phyloP scores from a whole-genome alignment of 345 rosid species.

The Populus nigra region DNA sequence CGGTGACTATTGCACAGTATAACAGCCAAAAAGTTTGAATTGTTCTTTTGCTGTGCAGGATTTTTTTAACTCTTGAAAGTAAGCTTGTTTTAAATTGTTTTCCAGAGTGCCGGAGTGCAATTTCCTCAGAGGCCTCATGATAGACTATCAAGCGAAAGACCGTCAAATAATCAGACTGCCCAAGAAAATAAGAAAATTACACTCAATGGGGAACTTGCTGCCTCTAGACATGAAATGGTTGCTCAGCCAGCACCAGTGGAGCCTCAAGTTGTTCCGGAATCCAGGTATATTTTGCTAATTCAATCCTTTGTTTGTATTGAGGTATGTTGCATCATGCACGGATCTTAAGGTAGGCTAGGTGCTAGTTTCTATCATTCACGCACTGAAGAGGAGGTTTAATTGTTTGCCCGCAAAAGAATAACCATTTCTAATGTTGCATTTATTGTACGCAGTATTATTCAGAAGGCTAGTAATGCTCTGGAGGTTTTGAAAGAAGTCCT shows the following conservation, averaged over 20 bases:
- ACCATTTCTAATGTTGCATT: slow-evolving; percentile 6
- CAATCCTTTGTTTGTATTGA: no score
- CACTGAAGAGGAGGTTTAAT: neutral
- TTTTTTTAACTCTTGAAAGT: neutral
- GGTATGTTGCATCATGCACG: neutral
- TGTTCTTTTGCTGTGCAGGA: neutral
- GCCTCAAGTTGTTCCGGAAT: slow-evolving; percentile 56
- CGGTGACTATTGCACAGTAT: neutral
- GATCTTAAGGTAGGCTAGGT: neutral
- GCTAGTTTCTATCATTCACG: neutral
- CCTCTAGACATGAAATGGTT: slow-evolving; percentile 45
- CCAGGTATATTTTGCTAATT: slow-evolving; percentile 50
- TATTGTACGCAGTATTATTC: slow-evolving; percentile 61
- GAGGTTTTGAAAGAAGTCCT: slow-evolving; percentile 89
- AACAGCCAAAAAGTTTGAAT: neutral
- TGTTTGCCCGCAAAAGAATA: neutral
- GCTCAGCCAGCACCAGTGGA: slow-evolving; percentile 42
- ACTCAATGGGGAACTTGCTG: slow-evolving; percentile 57
- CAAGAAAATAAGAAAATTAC: slow-evolving; percentile 41
- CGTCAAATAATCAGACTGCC: slow-evolving; percentile 30
- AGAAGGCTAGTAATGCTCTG: slow-evolving; percentile 77
- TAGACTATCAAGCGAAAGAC: slow-evolving; percentile 1
- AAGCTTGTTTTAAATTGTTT: slow-evolving; percentile 18
- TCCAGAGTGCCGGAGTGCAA: slow-evolving; percentile 79
- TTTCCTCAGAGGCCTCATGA: slow-evolving; percentile 59